Conservation (phyloP, 2,329 filamentous ascomycete species). For the Cordyceps pruinosa region DNA sequence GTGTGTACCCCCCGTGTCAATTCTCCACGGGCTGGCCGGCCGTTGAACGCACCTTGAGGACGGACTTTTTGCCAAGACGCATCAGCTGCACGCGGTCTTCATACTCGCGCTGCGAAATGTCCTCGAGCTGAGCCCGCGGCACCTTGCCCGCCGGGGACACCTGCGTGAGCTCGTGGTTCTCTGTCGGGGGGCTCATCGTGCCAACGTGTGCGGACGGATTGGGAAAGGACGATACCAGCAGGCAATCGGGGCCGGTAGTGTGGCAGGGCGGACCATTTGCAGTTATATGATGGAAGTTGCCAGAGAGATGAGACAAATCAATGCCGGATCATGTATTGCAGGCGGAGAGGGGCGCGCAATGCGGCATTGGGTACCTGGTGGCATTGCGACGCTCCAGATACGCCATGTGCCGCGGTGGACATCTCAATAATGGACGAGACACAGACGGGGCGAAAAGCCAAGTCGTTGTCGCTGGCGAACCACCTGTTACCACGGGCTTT, state of each 20-base stretch:
- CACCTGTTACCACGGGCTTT: not conserved
- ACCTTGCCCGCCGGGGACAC: not conserved
- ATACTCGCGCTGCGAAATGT: conserved; percentile 7
- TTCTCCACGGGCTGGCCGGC: too few relatives aligned
- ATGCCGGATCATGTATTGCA: not conserved
- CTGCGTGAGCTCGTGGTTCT: not conserved
- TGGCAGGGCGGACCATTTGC: not conserved
- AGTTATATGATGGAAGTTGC: not conserved
- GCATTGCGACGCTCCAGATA: too few relatives aligned
- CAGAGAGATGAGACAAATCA: not conserved
- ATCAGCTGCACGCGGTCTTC: conserved; percentile 5
- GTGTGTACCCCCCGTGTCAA: too few relatives aligned
- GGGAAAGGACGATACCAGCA: not conserved
- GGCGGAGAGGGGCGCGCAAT: not conserved
- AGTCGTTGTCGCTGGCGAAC: not conserved
- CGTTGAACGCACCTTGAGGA: conserved; percentile 6
- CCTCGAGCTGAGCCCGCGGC: not conserved
- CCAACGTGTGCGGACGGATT: not conserved
- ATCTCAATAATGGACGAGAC: too few relatives aligned
- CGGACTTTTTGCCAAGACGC: conserved; percentile 8
- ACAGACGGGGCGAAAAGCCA: not conserved
- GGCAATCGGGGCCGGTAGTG: not conserved
- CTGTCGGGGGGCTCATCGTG: not conserved
- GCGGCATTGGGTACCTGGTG: too few relatives aligned
- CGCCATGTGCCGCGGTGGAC: too few relatives aligned